Evolutionary conservation across 139 green algal species (phyloP).

Genomic region (Chlamydomonas incerta): DNA sequence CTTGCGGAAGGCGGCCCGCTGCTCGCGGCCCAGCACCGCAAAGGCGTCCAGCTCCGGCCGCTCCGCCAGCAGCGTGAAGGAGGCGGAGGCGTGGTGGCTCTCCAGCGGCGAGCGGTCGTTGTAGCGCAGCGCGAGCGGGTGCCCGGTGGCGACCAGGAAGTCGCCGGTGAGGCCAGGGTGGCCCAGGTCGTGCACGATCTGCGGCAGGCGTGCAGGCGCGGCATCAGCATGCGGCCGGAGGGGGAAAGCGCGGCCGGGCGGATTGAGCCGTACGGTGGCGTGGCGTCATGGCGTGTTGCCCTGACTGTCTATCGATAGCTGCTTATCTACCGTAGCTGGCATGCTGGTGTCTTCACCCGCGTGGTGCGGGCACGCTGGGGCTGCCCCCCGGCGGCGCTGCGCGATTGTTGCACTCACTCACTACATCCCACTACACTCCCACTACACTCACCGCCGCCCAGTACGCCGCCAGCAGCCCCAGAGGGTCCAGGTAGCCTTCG

Average conservation of each 20-base stretch:
- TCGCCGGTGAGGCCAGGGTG: constrained; percentile 63
- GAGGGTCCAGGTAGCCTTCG: background rate
- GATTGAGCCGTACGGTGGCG: no score
- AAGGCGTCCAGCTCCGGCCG: constrained; percentile 37
- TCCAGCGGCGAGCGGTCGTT: constrained; percentile 56
- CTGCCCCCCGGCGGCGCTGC: no score
- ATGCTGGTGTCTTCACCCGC: no score
- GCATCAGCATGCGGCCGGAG: no score
- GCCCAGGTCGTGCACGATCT: constrained; percentile 59
- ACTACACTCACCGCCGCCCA: background rate
- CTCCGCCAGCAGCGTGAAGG: constrained; percentile 42
- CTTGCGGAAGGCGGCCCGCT: constrained; percentile 23
- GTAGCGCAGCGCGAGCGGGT: constrained; percentile 54
- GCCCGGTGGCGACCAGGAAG: constrained; percentile 60
- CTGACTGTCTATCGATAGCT: no score
- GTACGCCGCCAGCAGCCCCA: constrained; percentile 7
- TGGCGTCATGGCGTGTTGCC: no score
- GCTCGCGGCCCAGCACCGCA: constrained; percentile 37
- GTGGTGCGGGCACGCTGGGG: no score
- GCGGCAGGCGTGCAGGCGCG: background rate
- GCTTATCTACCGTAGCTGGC: no score
- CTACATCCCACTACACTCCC: no score
- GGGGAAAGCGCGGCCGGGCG: no score
- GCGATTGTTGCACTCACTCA: no score
- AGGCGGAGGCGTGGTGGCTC: constrained; percentile 42